A percentile compares a stretch with the other conserved stretches of the same genome.
Conservation (phyloP, 495 filamentous ascomycete species). For the Penicillium paxilli region DNA sequence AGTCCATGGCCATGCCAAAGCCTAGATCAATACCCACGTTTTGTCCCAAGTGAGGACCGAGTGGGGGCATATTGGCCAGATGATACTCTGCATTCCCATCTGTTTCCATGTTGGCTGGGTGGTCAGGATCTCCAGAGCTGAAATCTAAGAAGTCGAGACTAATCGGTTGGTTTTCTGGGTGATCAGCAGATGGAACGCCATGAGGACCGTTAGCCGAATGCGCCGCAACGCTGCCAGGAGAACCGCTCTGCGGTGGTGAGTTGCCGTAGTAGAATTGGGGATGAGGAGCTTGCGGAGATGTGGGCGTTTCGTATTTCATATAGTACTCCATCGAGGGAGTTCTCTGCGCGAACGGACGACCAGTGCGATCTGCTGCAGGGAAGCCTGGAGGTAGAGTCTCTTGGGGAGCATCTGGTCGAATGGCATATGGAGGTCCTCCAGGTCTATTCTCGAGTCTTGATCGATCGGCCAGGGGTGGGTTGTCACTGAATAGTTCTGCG, state of each 20-base stretch:
- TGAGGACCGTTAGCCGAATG: slow-evolving; percentile 18
- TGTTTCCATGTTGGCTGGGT: slow-evolving; percentile 24
- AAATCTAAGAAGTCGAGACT: slow-evolving; percentile 45
- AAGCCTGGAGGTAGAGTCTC: slow-evolving; percentile 30
- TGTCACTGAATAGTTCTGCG: slow-evolving; percentile 48
- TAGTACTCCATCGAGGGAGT: slow-evolving; percentile 43
- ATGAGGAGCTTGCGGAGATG: slow-evolving; percentile 22
- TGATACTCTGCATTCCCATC: slow-evolving; percentile 34
- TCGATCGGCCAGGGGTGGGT: slow-evolving; percentile 24
- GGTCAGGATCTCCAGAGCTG: slow-evolving; percentile 28
- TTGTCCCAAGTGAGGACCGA: slow-evolving; percentile 38
- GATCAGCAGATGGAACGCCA: slow-evolving; percentile 20
- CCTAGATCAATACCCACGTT: slow-evolving; percentile 66
- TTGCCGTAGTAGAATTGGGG: slow-evolving; percentile 40
- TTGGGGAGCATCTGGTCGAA: slow-evolving; percentile 25
- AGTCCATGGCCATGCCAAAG: slow-evolving; percentile 71
- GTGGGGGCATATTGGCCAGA: slow-evolving; percentile 25
- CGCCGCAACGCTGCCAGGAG: slow-evolving; percentile 30
- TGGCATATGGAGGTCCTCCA: slow-evolving; percentile 16
- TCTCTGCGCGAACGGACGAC: slow-evolving; percentile 28
- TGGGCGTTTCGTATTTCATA: slow-evolving; percentile 35
- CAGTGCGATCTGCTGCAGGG: slow-evolving; percentile 19
- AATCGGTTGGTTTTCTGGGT: slow-evolving; percentile 29
- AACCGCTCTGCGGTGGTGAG: slow-evolving; percentile 43
- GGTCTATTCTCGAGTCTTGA: slow-evolving; percentile 19